Evolutionary conservation across 1,284 basidiomycete species (phyloP), one percentile per base, ranked within the genome.

Genomic region (Rhodotorula sp.): DNA sequence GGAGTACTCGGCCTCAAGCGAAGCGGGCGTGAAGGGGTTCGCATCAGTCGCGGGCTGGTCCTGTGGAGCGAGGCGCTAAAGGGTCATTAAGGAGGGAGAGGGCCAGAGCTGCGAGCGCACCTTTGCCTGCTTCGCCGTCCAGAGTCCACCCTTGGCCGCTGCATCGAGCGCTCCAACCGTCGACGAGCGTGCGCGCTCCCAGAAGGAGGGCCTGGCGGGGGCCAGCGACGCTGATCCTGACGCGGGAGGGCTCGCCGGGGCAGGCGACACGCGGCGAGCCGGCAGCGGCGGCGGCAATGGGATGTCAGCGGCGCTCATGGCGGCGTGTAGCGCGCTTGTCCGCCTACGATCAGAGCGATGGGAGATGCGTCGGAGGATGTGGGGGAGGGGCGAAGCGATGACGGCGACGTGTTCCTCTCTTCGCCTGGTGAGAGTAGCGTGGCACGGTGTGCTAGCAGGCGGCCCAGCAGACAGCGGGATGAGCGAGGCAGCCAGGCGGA

Each of bases 1-100:
- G 10, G 61, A 41, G 36, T 66, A 75, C 46, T 78, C 76, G 36
- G 66, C 48, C 41, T 75, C 73, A 22, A 78, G 65, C 12, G 69
- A 70, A 9, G 70, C 62, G 15, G 75, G 75, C 25, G 64, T 61
- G 58, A 65, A 50, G 0, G 66, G 58, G n/a, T 62, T 44, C 55
- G 44, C 51, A 8, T 39, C 41, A 12, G n/a, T 37, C 36, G 25
- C 12, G 39, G 19, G 41, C 13, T 29, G 21, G 29, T 54, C 39
- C 57, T 44, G 57, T 6, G n/a, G 9, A 7, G 21, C 27, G n/a
- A 13, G 55, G 25, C 32, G 36, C 34, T 25, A 57, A 21, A 21
- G 25, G 25, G 12, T 39, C 22, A 19, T 7, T 13, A 8, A 19
- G 12, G n/a, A 7, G 8, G 1, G 9, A 19, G 37, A 6, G 46